Evolutionary conservation across 2,329 filamentous ascomycete species (phyloP).

Genomic region (Diplodia sapinea): DNA sequence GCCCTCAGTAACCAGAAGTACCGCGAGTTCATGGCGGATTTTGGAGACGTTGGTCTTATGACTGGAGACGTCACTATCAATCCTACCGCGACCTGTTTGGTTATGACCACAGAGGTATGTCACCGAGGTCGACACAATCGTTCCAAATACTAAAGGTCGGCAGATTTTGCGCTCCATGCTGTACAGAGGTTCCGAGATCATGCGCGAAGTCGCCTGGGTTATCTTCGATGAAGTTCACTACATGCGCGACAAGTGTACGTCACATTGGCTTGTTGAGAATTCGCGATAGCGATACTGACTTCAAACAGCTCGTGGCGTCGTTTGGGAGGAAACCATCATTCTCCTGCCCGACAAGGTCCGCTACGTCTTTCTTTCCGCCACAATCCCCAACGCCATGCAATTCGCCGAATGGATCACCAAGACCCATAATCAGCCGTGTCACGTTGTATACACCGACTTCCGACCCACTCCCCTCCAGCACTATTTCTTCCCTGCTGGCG

Average conservation of each 20-base stretch:
- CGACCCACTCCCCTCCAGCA: constrained; percentile 94
- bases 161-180: constrained; percentile 95
- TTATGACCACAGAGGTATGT: constrained; percentile 87
- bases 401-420: constrained; percentile 99
- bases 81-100: constrained; percentile 93
- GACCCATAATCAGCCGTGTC: constrained; percentile 95
- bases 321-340: constrained; percentile 99
- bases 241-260: constrained; percentile 80
- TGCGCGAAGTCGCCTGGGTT: constrained; percentile 99
- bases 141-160: neutral
- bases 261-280: neutral
- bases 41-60: constrained; percentile 97
- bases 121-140: neutral
- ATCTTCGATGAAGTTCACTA: constrained; percentile 99
- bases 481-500: constrained; percentile 94
- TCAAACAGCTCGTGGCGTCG: constrained; percentile 75
- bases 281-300: neutral
- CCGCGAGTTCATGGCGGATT: constrained; percentile 91
- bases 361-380: constrained; percentile 97
- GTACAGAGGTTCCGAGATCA: constrained; percentile 97
- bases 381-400: constrained; percentile 98
- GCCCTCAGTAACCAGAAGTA: constrained; percentile 99
- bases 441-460: constrained; percentile 99
- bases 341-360: constrained; percentile 96
- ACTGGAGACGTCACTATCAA: constrained; percentile 99